Conservation (phyloP, 345 rosid species). For the Erucastrum elatum region DNA sequence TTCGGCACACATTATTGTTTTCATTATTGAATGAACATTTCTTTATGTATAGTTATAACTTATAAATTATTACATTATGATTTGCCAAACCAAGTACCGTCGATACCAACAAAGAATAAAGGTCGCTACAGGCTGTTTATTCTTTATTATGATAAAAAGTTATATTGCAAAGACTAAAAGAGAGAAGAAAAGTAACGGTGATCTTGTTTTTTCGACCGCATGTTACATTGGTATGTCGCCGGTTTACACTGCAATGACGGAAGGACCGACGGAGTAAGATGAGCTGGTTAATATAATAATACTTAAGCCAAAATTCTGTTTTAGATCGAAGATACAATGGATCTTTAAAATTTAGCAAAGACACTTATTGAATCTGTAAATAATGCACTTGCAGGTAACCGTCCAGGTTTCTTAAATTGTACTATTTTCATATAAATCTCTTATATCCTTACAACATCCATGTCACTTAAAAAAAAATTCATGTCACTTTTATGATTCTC, state of each 20-base stretch:
- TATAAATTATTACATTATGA: neutral
- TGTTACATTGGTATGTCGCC: slow-evolving; percentile 3
- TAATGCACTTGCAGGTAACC: neutral
- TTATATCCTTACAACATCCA: neutral
- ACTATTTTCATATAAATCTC: neutral
- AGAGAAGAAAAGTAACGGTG: slow-evolving; percentile 5
- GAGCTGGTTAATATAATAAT: neutral
- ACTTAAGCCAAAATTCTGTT: neutral
- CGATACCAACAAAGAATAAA: neutral
- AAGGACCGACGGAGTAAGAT: neutral
- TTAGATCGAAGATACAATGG: neutral
- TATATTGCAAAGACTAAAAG: neutral
- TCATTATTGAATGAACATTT: neutral
- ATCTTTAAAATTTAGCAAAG: neutral
- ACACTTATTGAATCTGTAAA: neutral
- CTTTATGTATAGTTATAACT: neutral
- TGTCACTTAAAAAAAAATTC: too few species aligned
- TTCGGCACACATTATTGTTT: slow-evolving; percentile 33
- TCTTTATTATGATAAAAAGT: neutral
- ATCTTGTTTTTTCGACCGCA: neutral
- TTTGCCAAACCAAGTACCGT: slow-evolving; percentile 10
- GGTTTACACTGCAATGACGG: neutral
- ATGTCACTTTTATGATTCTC: too few species aligned
- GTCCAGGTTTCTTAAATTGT: neutral
- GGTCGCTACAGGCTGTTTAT: slow-evolving; percentile 10